phyloP scores from a whole-genome alignment of 139 green algal genomes.

The Coccomyxa sp. region DNA sequence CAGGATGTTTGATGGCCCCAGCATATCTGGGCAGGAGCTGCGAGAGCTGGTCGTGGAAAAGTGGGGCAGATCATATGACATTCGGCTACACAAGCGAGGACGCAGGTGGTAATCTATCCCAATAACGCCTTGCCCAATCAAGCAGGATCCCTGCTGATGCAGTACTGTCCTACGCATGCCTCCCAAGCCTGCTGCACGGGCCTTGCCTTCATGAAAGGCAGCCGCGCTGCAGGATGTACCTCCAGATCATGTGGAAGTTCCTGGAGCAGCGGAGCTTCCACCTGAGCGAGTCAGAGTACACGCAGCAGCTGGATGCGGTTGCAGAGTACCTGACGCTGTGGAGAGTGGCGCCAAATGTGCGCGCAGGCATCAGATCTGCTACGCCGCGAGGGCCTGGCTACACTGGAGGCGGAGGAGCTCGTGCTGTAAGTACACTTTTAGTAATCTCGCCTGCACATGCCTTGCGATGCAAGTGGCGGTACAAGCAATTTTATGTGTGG shows the following conservation, averaged over 20 bases:
- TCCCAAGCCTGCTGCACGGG: too few species aligned
- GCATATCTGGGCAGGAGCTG: neutral
- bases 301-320: slow-evolving; percentile 49
- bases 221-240: neutral
- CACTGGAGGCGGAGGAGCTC: slow-evolving; percentile 26
- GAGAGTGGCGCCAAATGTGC: slow-evolving; percentile 28
- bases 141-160: too few species aligned
- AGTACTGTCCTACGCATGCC: too few species aligned
- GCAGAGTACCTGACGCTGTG: slow-evolving; percentile 40
- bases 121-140: too few species aligned
- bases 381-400: slow-evolving; percentile 24
- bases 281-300: slow-evolving; percentile 48
- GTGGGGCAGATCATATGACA: slow-evolving; percentile 28
- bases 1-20: neutral
- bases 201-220: neutral
- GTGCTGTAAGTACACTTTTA: neutral
- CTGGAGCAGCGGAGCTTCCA: slow-evolving; percentile 52
- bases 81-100: slow-evolving; percentile 12
- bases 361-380: slow-evolving; percentile 24
- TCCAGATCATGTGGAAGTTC: slow-evolving; percentile 48
- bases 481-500: neutral
- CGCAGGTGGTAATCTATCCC: neutral
- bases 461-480: neutral
- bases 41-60: slow-evolving; percentile 16
- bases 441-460: neutral